These are phyloP conservation scores for Rhodotorula diobovata DNA, from an alignment of 768 basidiomycete species.

Conservation along the genomic window DNA sequence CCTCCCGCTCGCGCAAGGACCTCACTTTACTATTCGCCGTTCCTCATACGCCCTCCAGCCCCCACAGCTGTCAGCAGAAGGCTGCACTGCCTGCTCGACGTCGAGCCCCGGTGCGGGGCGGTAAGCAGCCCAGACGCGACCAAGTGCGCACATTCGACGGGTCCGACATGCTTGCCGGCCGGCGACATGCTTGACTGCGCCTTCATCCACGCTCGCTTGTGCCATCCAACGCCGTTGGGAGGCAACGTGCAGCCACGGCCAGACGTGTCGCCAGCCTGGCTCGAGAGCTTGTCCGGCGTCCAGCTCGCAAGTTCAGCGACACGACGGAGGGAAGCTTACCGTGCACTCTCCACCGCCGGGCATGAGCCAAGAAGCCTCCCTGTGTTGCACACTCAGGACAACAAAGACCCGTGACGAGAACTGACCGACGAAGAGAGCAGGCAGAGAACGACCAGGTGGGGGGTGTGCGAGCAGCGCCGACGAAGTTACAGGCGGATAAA, in stretches of 20 bases:
- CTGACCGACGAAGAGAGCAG: too few relatives aligned
- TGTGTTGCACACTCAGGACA: too few relatives aligned
- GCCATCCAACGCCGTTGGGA: conserved; percentile 21
- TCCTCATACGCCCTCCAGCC: conserved; percentile 60
- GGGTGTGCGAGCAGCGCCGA: too few relatives aligned
- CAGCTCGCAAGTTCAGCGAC: too few relatives aligned
- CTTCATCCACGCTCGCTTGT: conserved; percentile 34
- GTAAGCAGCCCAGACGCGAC: conserved; percentile 67
- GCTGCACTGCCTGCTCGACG: conserved; percentile 73
- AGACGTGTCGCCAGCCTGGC: too few relatives aligned
- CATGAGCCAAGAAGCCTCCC: too few relatives aligned
- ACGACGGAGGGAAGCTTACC: too few relatives aligned
- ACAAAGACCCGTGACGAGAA: too few relatives aligned
- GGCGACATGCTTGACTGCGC: too few relatives aligned
- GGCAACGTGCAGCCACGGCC: too few relatives aligned
- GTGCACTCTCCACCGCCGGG: too few relatives aligned
- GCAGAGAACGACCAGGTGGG: not conserved
- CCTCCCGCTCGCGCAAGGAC: conserved; percentile 83
- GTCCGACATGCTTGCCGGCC: conserved; percentile 43
- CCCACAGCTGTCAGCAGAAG: conserved; percentile 84
- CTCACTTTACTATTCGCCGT: conserved; percentile 61
- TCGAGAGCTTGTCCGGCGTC: too few relatives aligned
- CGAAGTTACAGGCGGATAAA: conserved; percentile 56
- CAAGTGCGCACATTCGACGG: conserved; percentile 52
- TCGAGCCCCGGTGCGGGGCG: conserved; percentile 67